Conservation (phyloP, 257 asterid species). For the Galeopsis tetrahit region DNA sequence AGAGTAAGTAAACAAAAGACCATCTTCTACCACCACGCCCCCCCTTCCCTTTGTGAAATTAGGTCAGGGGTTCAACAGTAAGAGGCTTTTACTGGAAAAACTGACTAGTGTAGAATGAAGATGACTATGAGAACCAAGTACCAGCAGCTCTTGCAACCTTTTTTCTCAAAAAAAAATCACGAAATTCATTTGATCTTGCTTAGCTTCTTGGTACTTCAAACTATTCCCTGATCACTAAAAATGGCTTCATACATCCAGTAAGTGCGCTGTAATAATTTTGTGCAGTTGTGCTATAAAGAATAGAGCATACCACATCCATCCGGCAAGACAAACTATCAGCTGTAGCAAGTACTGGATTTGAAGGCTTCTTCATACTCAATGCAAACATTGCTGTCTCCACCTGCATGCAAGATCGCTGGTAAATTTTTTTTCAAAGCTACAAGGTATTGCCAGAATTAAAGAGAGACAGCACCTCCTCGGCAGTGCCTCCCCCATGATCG, state of each 20-base stretch:
- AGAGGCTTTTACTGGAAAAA: constrained; percentile 5
- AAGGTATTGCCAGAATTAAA: constrained; percentile 27
- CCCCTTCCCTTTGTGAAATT: background rate
- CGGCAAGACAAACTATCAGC: constrained; percentile 60
- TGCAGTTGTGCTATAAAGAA: constrained; percentile 11
- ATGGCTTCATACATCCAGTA: constrained; percentile 18
- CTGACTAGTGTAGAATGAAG: constrained; percentile 24
- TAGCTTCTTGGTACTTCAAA: constrained; percentile 28
- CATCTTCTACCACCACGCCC: background rate
- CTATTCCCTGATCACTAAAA: constrained; percentile 19
- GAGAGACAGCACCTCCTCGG: constrained; percentile 75
- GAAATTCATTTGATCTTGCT: constrained; percentile 19
- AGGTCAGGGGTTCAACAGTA: constrained; percentile 25
- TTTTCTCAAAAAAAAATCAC: background rate
- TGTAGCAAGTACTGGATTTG: constrained; percentile 44
- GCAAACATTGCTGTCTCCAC: constrained; percentile 95
- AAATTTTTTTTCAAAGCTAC: constrained; percentile 23
- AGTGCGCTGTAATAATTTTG: constrained; percentile 25
- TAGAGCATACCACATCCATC: constrained; percentile 64
- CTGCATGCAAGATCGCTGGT: constrained; percentile 49
- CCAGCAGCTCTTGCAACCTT: constrained; percentile 31
- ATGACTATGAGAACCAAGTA: constrained; percentile 26
- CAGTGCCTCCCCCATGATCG: constrained; percentile 96
- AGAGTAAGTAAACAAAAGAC: background rate
- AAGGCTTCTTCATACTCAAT: constrained; percentile 66